Evolutionary conservation across 495 filamentous ascomycete genomes (phyloP), one percentile per base, ranked within the genome.

Genomic region (Articulospora tetracladia): DNA sequence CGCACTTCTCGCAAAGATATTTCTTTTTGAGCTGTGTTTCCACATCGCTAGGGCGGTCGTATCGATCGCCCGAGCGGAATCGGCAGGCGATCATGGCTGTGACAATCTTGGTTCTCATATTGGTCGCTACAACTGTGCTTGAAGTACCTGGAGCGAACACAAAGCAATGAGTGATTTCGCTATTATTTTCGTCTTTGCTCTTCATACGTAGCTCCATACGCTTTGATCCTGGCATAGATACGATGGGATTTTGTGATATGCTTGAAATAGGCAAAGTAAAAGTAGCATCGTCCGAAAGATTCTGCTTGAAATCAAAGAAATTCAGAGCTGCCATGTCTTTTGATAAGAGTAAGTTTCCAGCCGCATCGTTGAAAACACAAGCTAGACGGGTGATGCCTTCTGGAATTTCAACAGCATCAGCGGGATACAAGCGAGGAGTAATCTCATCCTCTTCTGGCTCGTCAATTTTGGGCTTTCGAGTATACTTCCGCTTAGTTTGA

Each of bases 1-100:
- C 77, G 53, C 81, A 84, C 19, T 70, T 76, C 3, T 76, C 70
- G 58, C 81, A 84, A 15, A 68, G 65, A 27, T 39, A 78, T 0
- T 68, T 57, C 52, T 72, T 76, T 20, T 15, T 19, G 23, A 17
- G 46, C 30, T 48, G 23, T 8, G 19, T 1, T 26, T 61, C 19
- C 17, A 13, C 24, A 15, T 27, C 25, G 3, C 6, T 20, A 3
- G 36, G 39, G 47, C 47, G 13, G 28, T 25, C 23, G 23, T 34
- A 44, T 49, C 1, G 17, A 12, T 41, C 15, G 12, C 23, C 17
- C 39, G 23, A 25, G 13, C 17, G 46, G 22, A 49, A n/a, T 15
- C 27, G 23, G 10, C 8, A 1, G 10, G 26, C 41, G 11, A 69
- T 58, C 13, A 19, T 48, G 27, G 59, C 61, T 3, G 60, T 52